Base-by-base conservation (phyloP, 495 filamentous ascomycete species). In the Amniculicola lignicola region DNA sequence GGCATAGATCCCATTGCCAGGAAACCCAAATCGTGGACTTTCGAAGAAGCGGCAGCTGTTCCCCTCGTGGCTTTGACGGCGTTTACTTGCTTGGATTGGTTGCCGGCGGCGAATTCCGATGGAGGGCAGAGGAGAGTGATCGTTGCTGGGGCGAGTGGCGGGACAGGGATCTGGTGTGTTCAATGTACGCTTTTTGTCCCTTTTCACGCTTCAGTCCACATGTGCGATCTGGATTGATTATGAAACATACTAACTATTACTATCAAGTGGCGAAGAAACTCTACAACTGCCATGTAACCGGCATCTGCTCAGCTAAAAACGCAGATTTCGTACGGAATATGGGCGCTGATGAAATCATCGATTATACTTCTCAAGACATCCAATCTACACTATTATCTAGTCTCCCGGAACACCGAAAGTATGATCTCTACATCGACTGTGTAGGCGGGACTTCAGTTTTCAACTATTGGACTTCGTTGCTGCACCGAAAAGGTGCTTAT, bases 341-440 rank as follows among this genome's bases (percentile, higher is more conserved):
- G 28, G 59, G 59, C 10, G 67, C 63, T 3, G 65, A 67, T 29
- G 62, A 62, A 40, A 48, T 66, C 31, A 46, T 67, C 14, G 67
- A 69, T 45, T 69, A 69, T 45, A 69, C 65, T 1, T 29, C 42
- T 2, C 41, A 62, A 40, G 40, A 45, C 28, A 65, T 69, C 4
- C 43, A 55, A n/a, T 23, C 37, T 22, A 35, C 46, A 10, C 29
- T 58, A 1, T 28, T 58, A 9, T 25, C 36, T 37, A 7, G 36
- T 3, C 22, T 14, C 4, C 55, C 64, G 21, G 19, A 28, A 12
- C 46, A 57, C 14, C 60, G 59, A 23, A 53, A 49, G 35, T 63
- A 64, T 15, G 65, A 64, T 47, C 52, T 63, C 6, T 62, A 68
- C 21, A 63, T 69, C 25, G 67, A 69, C 33, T 69, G 67, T 41